Base-by-base conservation (phyloP, 2,329 filamentous ascomycete species). In the Domatiomyces catenatus region DNA sequence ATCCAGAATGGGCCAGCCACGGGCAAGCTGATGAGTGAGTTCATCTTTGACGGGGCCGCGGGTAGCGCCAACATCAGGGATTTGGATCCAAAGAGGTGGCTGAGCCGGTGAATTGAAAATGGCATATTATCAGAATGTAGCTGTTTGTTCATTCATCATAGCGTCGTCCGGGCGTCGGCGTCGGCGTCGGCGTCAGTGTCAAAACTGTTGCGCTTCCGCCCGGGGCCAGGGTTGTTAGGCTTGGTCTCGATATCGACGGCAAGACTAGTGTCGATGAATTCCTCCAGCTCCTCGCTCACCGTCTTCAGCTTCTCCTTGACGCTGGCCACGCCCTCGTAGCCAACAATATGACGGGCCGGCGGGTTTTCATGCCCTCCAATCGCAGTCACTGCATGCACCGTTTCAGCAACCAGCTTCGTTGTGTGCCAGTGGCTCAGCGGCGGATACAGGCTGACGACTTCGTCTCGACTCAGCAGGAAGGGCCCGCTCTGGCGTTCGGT, bases 281-380 rank as follows among this genome's bases (percentile, higher is more conserved):
- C 92, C 66, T 96, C 92, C 51, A 96, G 70, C 69, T 96, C 92
- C 65, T 96, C 89, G 56, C 87, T 94, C 2, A 95, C 86, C 1
- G 88, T 95, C 71, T 93, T 94, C 50, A 98, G 71, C 69, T 96
- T 96, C 69, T 96, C 92, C 65, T 90, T 93, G 42, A 96, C 90
- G 42, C 85, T 85, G 5, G 80, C 75, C 10, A 90, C 84, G 0
- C 86, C 90, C 66, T 96, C 92, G 50, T 84, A 80, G 0, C 92
- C 90, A 1, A 96, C 89, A 60, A 96, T 95, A 64, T 96, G 90
- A 28, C 92, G 75, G 1, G 88, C 86, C 0, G 92, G 92, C 1
- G 92, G 92, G 64, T 96, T 96, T 63, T 95, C 89, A 64, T 95
- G 89, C 0, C 90, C 92, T 0, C 88, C 92, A 59, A 96, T 94